A percentile compares a stretch with the other conserved stretches of the same genome.
Conservation (phyloP, 495 filamentous ascomycete genomes). For the Monascus purpureus region DNA sequence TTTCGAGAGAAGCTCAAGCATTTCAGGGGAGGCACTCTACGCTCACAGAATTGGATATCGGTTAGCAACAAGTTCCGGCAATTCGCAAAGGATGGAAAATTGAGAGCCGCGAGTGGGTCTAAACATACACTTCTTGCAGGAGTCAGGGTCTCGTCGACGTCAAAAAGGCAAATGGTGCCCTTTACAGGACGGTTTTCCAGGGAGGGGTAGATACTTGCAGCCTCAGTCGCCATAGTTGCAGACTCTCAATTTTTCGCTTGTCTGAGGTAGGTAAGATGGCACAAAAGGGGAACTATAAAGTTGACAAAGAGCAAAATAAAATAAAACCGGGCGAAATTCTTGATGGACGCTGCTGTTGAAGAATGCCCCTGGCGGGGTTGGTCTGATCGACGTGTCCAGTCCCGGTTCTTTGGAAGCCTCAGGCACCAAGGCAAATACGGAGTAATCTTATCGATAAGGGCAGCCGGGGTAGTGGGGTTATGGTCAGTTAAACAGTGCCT, state of each 20-base stretch:
- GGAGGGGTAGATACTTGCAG: slow-evolving; percentile 50
- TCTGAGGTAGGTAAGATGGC: too few relatives aligned
- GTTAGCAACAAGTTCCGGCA: too few relatives aligned
- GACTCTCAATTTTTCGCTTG: too few relatives aligned
- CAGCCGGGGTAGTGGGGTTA: neutral
- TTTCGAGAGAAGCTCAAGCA: slow-evolving; percentile 61
- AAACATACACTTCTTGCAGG: slow-evolving; percentile 54
- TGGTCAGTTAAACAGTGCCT: neutral
- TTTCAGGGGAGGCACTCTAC: slow-evolving; percentile 57
- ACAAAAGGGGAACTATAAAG: too few relatives aligned
- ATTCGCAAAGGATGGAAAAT: neutral
- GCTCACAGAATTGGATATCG: neutral
- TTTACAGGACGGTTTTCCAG: slow-evolving; percentile 69
- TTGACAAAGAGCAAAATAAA: too few relatives aligned
- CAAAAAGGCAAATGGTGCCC: slow-evolving; percentile 84
- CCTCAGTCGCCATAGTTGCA: slow-evolving; percentile 26
- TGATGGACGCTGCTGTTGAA: too few relatives aligned
- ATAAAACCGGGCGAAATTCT: too few relatives aligned
- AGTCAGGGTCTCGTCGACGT: slow-evolving; percentile 84
- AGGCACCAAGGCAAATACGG: neutral
- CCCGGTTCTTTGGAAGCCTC: too few relatives aligned
- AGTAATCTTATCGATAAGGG: neutral
- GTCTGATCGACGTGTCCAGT: too few relatives aligned
- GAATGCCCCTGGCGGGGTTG: too few relatives aligned
- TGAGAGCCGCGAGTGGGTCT: neutral